Percentiles rank a stretch among this genome's conserved stretches.
These are phyloP conservation scores for Termitomyces sp. DNA, from an alignment of 768 basidiomycete species.

Conservation along the genomic window DNA sequence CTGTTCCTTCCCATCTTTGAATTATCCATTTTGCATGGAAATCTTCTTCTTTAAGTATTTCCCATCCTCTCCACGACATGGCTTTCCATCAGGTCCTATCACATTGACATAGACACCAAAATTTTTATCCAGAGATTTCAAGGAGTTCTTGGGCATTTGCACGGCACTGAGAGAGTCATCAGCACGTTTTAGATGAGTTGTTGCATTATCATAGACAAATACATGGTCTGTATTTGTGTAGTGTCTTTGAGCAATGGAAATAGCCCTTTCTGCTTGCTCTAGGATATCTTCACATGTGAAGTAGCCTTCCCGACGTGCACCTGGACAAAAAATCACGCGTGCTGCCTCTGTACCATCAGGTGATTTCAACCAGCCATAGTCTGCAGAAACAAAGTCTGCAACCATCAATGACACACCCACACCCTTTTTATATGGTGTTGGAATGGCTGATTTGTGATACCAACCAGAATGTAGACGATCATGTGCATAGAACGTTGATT, in stretches of 20 bases:
- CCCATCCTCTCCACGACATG: conserved; percentile 9
- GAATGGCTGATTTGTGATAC: conserved; percentile 12
- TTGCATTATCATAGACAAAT: conserved; percentile 21
- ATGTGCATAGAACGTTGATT: conserved; percentile 31
- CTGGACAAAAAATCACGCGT: conserved; percentile 17
- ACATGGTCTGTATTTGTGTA: conserved; percentile 20
- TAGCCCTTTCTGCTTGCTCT: conserved; percentile 18
- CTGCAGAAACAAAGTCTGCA: conserved; percentile 7
- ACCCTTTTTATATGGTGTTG: conserved; percentile 25
- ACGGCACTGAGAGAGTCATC: conserved; percentile 19
- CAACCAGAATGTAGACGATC: conserved; percentile 19
- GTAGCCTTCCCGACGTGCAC: conserved; percentile 20
- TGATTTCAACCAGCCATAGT: conserved; percentile 24
- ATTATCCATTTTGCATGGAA: conserved; percentile 22
- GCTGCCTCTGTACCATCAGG: conserved; percentile 15
- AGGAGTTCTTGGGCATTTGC: conserved; percentile 21
- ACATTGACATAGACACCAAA: conserved; percentile 7
- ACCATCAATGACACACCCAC: conserved; percentile 29
- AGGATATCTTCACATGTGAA: conserved; percentile 21
- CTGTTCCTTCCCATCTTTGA: conserved; percentile 22
- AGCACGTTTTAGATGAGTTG: not conserved
- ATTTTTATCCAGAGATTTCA: not conserved
- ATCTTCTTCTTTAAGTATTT: conserved; percentile 21
- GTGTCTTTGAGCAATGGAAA: conserved; percentile 18
- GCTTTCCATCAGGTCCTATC: not conserved